Evolutionary conservation across 1,284 basidiomycete genomes (phyloP), one percentile per base, ranked within the genome.

Genomic region (Leccinum subfulvum): DNA sequence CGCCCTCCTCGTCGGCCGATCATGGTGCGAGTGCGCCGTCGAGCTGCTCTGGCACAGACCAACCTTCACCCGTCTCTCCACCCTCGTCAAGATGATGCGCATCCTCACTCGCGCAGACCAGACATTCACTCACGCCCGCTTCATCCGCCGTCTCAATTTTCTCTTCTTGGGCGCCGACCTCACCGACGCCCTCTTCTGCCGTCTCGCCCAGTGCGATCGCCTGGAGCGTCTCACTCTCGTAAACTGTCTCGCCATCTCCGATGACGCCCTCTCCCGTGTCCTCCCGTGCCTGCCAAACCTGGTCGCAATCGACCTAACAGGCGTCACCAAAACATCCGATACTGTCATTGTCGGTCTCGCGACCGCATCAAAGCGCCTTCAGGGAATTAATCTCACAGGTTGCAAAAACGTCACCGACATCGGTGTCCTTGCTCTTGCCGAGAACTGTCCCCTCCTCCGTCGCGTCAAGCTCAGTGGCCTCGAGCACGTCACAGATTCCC

Each of bases 41-140:
- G 95, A 98, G 75, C 83, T 98, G 18, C 83, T 99, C 21, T 99
- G 97, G 97, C 91, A 96, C 76, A 91, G 94, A 69, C 96, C 97
- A 16, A 82, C 83, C 60, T 89, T 97, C 73, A 81, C 85, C 61
- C 86, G 85, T 64, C 82, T 88, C 63, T 80, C 84, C 58, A 89
- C 89, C 52, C 84, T 97, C 58, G 83, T 89, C 74, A 90, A 91
- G 77, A 89, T 95, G 84, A 84, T 94, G 70, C 78, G 82, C 58
- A 79, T 91, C 44, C 79, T 95, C 62, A 78, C 81, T 18, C 79
- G 78, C 44, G 77, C 81, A 37, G 82, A 86, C 64, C 85, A 89
- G 67, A 92, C 92, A 0, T 97, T 99, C 77, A 89, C 90, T 6
- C 99, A 99, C 73, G 84, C 92, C 53, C 81, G 82, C 61, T 95